Evolutionary conservation across 75 land plant genomes (phyloP).

Genomic region (Pseudotsuga menziesii): DNA sequence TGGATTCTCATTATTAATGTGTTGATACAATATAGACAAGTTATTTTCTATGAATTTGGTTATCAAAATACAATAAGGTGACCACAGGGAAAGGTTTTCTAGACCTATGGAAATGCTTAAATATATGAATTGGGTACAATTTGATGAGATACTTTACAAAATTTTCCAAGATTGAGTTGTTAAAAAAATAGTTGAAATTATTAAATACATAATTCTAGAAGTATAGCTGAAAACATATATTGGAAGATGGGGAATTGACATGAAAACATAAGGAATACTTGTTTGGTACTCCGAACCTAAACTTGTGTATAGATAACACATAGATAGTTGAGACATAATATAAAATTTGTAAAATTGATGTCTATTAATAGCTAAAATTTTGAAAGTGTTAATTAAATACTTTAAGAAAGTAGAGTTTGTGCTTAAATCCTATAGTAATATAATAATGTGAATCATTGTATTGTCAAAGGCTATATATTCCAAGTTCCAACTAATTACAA

Average conservation of each 20-base stretch:
- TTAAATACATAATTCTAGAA: background rate
- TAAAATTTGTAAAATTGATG: background rate
- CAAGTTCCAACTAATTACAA: background rate
- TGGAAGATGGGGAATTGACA: background rate
- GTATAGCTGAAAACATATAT: background rate
- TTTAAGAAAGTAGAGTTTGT: background rate
- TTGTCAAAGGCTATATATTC: background rate
- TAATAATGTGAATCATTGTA: slow-evolving; percentile 2
- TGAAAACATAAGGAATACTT: background rate
- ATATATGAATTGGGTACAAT: background rate
- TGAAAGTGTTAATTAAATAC: background rate
- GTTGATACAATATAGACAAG: background rate
- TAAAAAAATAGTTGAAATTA: background rate
- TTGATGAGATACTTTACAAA: background rate
- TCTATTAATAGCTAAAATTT: background rate
- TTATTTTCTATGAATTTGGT: background rate
- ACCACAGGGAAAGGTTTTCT: background rate
- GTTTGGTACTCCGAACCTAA: background rate
- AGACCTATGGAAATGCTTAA: background rate
- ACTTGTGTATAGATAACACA: background rate
- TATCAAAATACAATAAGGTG: background rate
- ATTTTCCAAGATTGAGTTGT: background rate
- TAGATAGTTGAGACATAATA: background rate
- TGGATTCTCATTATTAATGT: background rate
- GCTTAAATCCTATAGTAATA: background rate